Evolutionary conservation across 352 stramenopile genomes (phyloP), one percentile per base, ranked within the genome.

Genomic region (Globisporangium nagaii): DNA sequence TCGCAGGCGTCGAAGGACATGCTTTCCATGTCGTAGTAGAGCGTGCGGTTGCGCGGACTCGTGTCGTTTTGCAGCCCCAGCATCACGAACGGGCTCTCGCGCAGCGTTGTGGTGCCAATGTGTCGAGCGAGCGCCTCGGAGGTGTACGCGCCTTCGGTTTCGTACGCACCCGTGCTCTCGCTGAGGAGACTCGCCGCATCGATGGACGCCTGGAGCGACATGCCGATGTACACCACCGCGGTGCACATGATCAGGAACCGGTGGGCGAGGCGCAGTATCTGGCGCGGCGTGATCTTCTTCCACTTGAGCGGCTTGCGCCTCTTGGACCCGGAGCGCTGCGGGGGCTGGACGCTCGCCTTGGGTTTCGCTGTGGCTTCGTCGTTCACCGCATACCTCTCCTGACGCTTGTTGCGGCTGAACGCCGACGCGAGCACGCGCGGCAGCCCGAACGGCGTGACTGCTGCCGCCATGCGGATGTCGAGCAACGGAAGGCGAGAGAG

Each of bases 11-110:
- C 40, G 22, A 53, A 53, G 8, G 52, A 62, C 13, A 27, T 31
- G 22, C 39, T 34, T 11, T n/a, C 40, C 22, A 22, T 12, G 32
- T 37, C 28, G 13, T 47, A 39, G 45, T 56, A 61, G 22, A 61
- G 19, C 19, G 31, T 27, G 9, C 24, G 27, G 17, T 47, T 34
- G 11, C 54, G 44, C 0, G 49, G 43, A 1, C 44, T 41, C 13
- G 62, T 65, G 19, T 58, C 55, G 27, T 62, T 55, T 4, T 37
- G 7, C 9, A 69, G 57, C 2, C 13, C 52, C 13, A 42, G 9
- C 12, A 42, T 30, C 6, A 69, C 41, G 8, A 69, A 48, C 36
- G 51, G 46, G n/a, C 51, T 62, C 25, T 55, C 15, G 5, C 52
- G 62, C n/a, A 69, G 32, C 11, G 19, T 39, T 9, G 28, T 39